Conservation (phyloP, 495 filamentous ascomycete genomes). For the Talaromyces adpressus region DNA sequence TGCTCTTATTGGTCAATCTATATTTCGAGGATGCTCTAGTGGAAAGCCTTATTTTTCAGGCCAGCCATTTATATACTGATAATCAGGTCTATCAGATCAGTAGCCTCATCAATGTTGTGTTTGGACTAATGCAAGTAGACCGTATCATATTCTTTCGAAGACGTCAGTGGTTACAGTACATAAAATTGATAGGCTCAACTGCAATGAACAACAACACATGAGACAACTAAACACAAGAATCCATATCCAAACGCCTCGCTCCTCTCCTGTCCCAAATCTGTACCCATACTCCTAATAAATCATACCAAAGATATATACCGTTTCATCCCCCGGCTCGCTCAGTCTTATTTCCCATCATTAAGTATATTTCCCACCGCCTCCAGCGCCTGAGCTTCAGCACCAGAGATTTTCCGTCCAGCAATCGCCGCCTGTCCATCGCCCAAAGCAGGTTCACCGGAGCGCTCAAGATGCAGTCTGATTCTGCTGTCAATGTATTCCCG, state of each 20-base stretch:
- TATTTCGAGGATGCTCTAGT: neutral
- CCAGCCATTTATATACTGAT: neutral
- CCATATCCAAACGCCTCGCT: neutral
- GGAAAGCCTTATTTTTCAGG: neutral
- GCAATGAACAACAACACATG: neutral
- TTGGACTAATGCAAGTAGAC: neutral
- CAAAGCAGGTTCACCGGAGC: slow-evolving; percentile 33
- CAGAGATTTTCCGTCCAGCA: slow-evolving; percentile 34
- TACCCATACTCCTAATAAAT: neutral
- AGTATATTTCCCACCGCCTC: slow-evolving; percentile 39
- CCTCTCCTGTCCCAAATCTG: neutral
- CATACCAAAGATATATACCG: neutral
- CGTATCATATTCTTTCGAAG: neutral
- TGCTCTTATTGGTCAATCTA: neutral
- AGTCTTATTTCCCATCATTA: slow-evolving; percentile 4
- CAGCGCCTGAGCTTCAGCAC: slow-evolving; percentile 38
- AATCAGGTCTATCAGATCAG: neutral
- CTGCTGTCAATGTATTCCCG: slow-evolving; percentile 72
- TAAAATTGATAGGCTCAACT: neutral
- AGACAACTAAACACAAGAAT: neutral
- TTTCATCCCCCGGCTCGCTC: neutral
- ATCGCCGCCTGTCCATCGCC: slow-evolving; percentile 32
- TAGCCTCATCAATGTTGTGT: neutral
- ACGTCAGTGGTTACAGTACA: neutral
- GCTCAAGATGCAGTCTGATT: slow-evolving; percentile 40